These are phyloP conservation scores for Guadua angustifolia DNA, from an alignment of 176 grass and related monocot genomes.

Conservation along the genomic window DNA sequence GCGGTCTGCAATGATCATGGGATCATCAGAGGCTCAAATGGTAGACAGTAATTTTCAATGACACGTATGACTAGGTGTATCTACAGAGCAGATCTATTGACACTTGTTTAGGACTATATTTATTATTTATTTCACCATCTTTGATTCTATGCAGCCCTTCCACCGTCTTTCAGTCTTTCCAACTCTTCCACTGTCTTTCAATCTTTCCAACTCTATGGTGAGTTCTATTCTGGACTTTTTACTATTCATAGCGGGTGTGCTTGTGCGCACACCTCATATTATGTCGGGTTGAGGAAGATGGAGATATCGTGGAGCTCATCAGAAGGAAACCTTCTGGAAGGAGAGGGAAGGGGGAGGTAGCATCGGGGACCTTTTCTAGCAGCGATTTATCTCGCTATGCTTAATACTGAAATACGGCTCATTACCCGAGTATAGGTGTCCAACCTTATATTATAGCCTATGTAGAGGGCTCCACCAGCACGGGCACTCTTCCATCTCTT, in stretches of 20 bases:
- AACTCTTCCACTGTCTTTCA: constrained; percentile 15
- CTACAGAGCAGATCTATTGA: neutral
- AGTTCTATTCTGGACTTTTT: constrained; percentile 1
- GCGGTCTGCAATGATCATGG: constrained; percentile 33
- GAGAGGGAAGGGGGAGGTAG: neutral
- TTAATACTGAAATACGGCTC: too few relatives aligned
- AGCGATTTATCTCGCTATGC: too few relatives aligned
- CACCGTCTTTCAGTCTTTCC: neutral
- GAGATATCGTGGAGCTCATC: neutral
- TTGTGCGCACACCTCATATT: neutral
- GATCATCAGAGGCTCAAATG: too few relatives aligned
- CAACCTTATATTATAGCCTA: too few relatives aligned
- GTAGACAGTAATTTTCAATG: neutral
- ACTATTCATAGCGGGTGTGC: neutral
- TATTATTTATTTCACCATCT: neutral
- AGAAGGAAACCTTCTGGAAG: neutral
- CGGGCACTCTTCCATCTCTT: too few relatives aligned
- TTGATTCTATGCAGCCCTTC: neutral
- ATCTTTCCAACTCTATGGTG: neutral
- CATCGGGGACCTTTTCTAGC: constrained; percentile 17
- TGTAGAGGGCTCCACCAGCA: too few relatives aligned
- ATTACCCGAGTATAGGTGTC: too few relatives aligned
- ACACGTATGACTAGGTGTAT: constrained; percentile 23
- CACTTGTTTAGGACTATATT: neutral
- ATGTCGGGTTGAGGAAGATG: neutral